Evolutionary conservation across 139 green algal genomes (phyloP).

Genomic region (Auxenochlorella protothecoides): DNA sequence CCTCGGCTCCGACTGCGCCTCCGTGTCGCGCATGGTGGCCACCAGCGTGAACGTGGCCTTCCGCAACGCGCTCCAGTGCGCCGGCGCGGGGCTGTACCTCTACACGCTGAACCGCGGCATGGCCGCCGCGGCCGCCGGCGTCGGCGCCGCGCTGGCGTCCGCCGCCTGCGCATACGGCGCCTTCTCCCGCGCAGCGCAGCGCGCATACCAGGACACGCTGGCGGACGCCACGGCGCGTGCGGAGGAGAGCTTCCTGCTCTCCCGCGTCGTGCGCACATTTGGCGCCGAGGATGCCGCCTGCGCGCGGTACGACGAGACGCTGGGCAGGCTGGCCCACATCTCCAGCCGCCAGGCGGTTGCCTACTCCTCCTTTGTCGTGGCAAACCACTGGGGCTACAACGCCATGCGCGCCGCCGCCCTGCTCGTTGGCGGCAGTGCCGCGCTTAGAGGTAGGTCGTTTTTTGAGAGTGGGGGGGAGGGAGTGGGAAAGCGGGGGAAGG

Average conservation of each 20-base stretch:
- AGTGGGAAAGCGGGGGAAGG: background rate
- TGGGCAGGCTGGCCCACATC: conserved; percentile 49
- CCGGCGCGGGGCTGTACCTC: conserved; percentile 60
- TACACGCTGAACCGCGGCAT: conserved; percentile 45
- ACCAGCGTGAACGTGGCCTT: conserved; percentile 77
- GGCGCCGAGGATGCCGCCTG: conserved; percentile 59
- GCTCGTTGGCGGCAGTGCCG: conserved; percentile 48
- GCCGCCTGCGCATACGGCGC: conserved; percentile 49
- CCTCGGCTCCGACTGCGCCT: conserved; percentile 53
- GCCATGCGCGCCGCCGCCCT: conserved; percentile 38
- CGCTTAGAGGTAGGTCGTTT: conserved; percentile 18
- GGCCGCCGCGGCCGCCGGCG: conserved; percentile 31
- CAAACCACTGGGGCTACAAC: conserved; percentile 36
- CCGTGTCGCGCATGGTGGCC: conserved; percentile 54
- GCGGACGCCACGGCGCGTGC: conserved; percentile 53
- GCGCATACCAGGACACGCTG: conserved; percentile 53
- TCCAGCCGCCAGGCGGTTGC: conserved; percentile 49
- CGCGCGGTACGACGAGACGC: conserved; percentile 45
- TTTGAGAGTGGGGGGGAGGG: background rate
- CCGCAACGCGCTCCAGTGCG: conserved; percentile 47
- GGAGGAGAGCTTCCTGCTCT: conserved; percentile 52
- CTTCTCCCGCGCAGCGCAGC: conserved; percentile 48
- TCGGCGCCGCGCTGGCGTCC: conserved; percentile 44
- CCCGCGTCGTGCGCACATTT: conserved; percentile 61
- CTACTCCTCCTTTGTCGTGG: conserved; percentile 39